Base-by-base conservation (phyloP, 441 rosid genomes). In the Syzygium syzygioides region DNA sequence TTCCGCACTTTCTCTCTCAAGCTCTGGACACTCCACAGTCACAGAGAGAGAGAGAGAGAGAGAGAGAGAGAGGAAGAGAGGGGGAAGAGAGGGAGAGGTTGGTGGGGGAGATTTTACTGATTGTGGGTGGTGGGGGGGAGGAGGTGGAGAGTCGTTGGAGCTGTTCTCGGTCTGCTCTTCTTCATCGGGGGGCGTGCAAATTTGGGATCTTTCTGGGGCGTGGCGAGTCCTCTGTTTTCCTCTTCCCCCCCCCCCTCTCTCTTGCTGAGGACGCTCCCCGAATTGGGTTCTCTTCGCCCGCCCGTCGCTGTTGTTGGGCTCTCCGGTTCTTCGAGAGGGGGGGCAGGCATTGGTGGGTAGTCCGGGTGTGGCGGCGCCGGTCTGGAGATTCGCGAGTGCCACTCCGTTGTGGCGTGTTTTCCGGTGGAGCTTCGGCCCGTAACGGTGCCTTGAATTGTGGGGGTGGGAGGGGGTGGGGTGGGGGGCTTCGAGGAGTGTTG, bases 391-490 rank as follows among this genome's bases (percentile, higher is more conserved):
- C 52, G 83, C 52, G 18, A 23, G 48, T 45, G 83, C 18, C n/a
- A 5, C 93, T 92, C 91, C 88, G 91, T 90, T 93, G 9, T 93
- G 59, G 93, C 48, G 84, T 91, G 90, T 45, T 45, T 93, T 89
- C 86, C 64, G 91, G 90, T 85, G 87, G 92, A 89, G 91, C 89
- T 92, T 91, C 90, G 28, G 32, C 87, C 87, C 88, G 91, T 83
- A 50, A 59, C 50, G 88, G 90, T 7, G 85, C 85, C 91, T 89
- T 90, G 88, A 87, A 87, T 86, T 89, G 90, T 89, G 80, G 92
- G 92, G 89, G 48, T 7, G 48, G 48, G 48, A 2, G 1, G 48
- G 48, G 48, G 45, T 0, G 45, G 45, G 41, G 41, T 1, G 62
- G 50, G 92, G 90, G 89, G 80, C 89, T 86, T 87, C 88, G 90